Base-by-base conservation (phyloP, 2,329 filamentous ascomycete genomes). In the Thelonectria blattea region DNA sequence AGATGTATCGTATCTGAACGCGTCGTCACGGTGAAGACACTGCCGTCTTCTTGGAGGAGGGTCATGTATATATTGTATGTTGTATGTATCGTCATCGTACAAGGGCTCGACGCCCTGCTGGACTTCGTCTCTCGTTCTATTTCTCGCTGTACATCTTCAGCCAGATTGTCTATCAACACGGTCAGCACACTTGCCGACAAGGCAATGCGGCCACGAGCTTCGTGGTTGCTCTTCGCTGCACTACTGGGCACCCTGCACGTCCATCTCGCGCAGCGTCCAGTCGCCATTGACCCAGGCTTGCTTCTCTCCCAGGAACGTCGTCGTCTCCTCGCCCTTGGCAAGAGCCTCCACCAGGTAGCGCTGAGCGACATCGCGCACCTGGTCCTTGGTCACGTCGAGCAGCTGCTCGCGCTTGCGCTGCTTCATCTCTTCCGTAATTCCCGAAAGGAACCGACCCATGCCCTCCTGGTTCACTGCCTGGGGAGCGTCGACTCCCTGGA, bases 401-500 rank as follows among this genome's bases (percentile, higher is more conserved):
- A 99, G 82, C 72, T 90, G 88, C 76, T 95, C 91, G 68, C 95
- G 84, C 74, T 92, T 88, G 69, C 81, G 85, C 78, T 97, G 93
- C 72, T 91, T 89, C 93, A 98, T 97, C 69, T 92, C 90, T 61
- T 95, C 87, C 1, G 91, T 92, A 37, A 99, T 84, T 12, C 93
- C 93, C 30, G 88, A 91, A 71, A 97, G 80, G 77, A 99, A 99
- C 55, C 88, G 84, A 45, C 86, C 84, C 87, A 96, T 91, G 37
- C 94, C 95, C 75, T 98, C 94, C 52, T 91, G 84, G 73, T 91
- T 95, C 20, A 98, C 92, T 41, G 91, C 90, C 68, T 89, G 85
- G 1, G 95, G 95, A 11, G 94, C 94, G 76, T 99, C 95, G 10
- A 97, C 86, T 37, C 86, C 83, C 76, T 99, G 93, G 82, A 99